Percentiles rank a stretch among this genome's conserved stretches.
phyloP scores from a whole-genome alignment of 2,329 filamentous ascomycete species.

The Dactylellina leptospora region DNA sequence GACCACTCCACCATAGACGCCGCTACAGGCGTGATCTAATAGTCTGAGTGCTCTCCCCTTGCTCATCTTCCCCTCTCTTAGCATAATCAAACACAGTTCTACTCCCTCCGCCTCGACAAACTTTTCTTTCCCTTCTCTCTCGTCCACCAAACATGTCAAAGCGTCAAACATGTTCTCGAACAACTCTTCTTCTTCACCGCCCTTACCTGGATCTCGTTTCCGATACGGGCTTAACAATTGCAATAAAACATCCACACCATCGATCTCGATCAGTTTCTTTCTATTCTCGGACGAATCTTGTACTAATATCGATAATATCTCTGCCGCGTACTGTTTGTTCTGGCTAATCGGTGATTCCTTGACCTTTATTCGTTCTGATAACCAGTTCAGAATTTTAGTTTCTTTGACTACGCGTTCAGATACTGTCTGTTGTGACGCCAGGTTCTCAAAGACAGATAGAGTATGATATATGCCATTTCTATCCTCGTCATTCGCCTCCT shows the following conservation, averaged over 20 bases:
- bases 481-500: constrained; percentile 78
- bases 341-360: constrained; percentile 76
- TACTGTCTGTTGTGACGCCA: constrained; percentile 75
- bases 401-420: constrained; percentile 77
- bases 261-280: constrained; percentile 69
- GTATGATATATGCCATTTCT: constrained; percentile 86
- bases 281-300: constrained; percentile 77
- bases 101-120: constrained; percentile 91
- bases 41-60: constrained; percentile 80
- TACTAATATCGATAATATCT: constrained; percentile 86
- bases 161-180: constrained; percentile 93
- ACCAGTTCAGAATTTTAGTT: constrained; percentile 75
- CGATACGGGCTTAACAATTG: constrained; percentile 86
- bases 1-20: constrained; percentile 68
- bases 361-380: constrained; percentile 76
- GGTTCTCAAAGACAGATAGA: constrained; percentile 77
- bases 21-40: constrained; percentile 80
- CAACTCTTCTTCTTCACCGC: constrained; percentile 90
- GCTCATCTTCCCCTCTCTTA: constrained; percentile 85
- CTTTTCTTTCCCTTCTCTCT: constrained; percentile 76
- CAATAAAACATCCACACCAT: constrained; percentile 80
- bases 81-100: constrained; percentile 89
- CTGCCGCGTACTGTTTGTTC: constrained; percentile 94
- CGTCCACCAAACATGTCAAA: constrained; percentile 80
- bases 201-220: constrained; percentile 82